Base-by-base conservation (phyloP, 176 grass and related monocot species). In the Dendrocalamus sinicus region DNA sequence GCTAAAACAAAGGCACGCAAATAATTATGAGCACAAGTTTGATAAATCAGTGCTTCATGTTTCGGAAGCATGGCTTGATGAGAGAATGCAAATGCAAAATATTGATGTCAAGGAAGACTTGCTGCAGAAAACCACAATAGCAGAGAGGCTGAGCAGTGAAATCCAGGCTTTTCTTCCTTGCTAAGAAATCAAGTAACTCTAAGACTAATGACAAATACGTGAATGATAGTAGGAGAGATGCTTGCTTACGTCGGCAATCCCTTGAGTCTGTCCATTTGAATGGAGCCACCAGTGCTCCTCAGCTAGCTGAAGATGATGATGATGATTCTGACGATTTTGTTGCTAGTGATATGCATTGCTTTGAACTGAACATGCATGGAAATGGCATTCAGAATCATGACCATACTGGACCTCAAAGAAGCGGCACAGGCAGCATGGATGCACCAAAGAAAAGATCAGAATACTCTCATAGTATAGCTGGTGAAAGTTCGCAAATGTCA, bases 241-340 rank as follows among this genome's bases (percentile, higher is more conserved):
- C 69, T 58, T 84, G 72, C 72, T 87, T 94, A 14, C 87, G 88
- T n/a, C 90, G 92, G 46, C 95, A 94, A 70, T 97, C 95, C 3
- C 88, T 97, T 26, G 95, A 97, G 83, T 94, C 92, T 58, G 61
- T 97, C 35, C 92, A 92, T 90, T 89, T 97, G 84, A 97, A 94
- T 78, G 95, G 92, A 67, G 60, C 92, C 62, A 84, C 88, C 60
- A 94, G 95, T 89, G 95, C 92, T 61, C 95, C 95, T 40, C 89
- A 79, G 68, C 62, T 94, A 78, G 92, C 84, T n/a, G 95, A 97
- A 80, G 87, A 84, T 15, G 94, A 94, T 39, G 37, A 37, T n/a
- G n/a, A n/a, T n/a, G 43, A 44, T 44, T 44, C 43, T 30, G 92
- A 87, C 61, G 90, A 88, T 66, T 97, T 92, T 85, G 71, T 91